Evolutionary conservation across 2,329 filamentous ascomycete species (phyloP).

Genomic region (Calonectria hawksworthii): DNA sequence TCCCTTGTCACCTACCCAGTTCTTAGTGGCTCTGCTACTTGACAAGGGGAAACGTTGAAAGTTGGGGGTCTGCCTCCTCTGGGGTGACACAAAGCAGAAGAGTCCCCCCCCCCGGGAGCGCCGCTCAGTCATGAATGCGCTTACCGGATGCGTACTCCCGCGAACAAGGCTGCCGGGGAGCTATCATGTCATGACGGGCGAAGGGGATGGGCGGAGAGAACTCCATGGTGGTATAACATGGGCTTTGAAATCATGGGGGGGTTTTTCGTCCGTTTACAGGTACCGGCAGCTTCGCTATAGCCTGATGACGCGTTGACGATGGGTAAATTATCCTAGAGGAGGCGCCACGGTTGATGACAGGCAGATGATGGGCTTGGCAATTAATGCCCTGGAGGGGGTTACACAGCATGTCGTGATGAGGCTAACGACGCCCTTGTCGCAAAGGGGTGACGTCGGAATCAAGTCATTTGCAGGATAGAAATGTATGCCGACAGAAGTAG

Average conservation of each 20-base stretch:
- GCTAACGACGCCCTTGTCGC: slow-evolving; percentile 5
- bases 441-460: slow-evolving; percentile 40
- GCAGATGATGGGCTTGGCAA: slow-evolving; percentile 3
- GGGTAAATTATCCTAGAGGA: background rate
- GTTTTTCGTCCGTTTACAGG: background rate
- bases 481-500: background rate
- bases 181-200: background rate
- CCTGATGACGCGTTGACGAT: slow-evolving; percentile 18
- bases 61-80: background rate
- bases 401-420: slow-evolving; percentile 3
- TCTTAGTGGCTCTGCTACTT: background rate
- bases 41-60: background rate
- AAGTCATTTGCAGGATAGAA: slow-evolving; percentile 36
- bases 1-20: background rate
- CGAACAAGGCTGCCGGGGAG: slow-evolving; percentile 1
- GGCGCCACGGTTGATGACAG: background rate
- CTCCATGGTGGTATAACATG: background rate
- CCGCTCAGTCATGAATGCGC: slow-evolving; percentile 1
- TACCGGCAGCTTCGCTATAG: background rate
- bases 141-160: background rate
- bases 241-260: slow-evolving; percentile 9
- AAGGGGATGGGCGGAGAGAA: background rate
- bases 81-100: slow-evolving; percentile 2
- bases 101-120: background rate
- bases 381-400: background rate